Evolutionary conservation across 1,139 yeast genomes (phyloP).

Genomic region (Pichia sp.): DNA sequence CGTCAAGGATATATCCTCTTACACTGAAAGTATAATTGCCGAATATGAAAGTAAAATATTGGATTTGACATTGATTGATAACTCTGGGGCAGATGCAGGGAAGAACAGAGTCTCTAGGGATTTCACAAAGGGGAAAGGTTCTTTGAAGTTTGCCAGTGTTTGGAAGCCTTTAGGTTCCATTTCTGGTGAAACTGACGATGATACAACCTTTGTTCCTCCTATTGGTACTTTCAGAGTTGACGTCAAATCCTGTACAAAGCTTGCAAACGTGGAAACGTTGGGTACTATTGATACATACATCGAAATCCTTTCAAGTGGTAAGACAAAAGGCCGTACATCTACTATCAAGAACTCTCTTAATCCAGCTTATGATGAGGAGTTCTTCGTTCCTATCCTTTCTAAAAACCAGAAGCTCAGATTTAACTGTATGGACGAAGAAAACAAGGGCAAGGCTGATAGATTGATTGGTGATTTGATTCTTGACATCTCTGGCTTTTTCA

Average conservation of each 20-base stretch:
- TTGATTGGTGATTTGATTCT: slow-evolving; percentile 56
- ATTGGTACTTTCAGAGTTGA: slow-evolving; percentile 64
- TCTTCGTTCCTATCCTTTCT: slow-evolving; percentile 59
- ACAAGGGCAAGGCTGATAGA: slow-evolving; percentile 57
- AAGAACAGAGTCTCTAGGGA: slow-evolving; percentile 39
- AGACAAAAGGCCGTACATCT: slow-evolving; percentile 50
- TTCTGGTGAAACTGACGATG: slow-evolving; percentile 43
- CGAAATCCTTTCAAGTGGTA: slow-evolving; percentile 53
- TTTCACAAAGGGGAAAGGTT: slow-evolving; percentile 46
- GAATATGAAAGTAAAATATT: slow-evolving; percentile 47
- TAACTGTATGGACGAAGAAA: slow-evolving; percentile 63
- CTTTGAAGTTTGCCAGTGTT: slow-evolving; percentile 47
- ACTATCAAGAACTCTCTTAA: slow-evolving; percentile 46
- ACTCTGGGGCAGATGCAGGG: slow-evolving; percentile 27
- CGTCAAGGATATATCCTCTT: slow-evolving; percentile 51
- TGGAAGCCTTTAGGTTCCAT: slow-evolving; percentile 72
- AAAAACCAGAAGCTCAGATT: slow-evolving; percentile 56
- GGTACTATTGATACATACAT: slow-evolving; percentile 76
- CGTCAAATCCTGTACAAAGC: slow-evolving; percentile 48
- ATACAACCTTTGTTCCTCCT: slow-evolving; percentile 48
- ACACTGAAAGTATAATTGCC: slow-evolving; percentile 47
- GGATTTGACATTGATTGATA: slow-evolving; percentile 41
- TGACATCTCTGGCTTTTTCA: slow-evolving; percentile 14
- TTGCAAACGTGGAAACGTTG: slow-evolving; percentile 58
- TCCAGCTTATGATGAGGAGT: slow-evolving; percentile 57